Evolutionary conservation across 345 rosid genomes (phyloP).

Genomic region (Eucalyptus fibrosa): DNA sequence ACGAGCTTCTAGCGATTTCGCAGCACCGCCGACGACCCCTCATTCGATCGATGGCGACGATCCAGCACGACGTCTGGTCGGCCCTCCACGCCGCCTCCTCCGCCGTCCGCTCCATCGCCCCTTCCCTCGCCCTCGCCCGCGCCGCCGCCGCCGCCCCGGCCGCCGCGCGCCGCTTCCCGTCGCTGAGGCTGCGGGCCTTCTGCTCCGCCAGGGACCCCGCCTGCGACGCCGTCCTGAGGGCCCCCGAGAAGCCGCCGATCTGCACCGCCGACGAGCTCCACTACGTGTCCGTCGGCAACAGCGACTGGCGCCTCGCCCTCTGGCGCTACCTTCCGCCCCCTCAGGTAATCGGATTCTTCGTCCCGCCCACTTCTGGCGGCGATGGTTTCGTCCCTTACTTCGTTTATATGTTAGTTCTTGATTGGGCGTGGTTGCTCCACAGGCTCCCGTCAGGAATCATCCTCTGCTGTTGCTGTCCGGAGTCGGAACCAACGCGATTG

Average conservation of each 20-base stretch:
- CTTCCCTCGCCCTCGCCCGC: not conserved
- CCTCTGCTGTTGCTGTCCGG: slow-evolving; percentile 88
- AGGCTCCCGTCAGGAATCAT: slow-evolving; percentile 78
- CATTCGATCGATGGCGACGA: not conserved
- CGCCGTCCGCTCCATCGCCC: slow-evolving; percentile 13
- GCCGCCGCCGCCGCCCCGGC: not conserved
- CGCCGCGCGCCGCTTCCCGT: not conserved
- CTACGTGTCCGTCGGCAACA: slow-evolving; percentile 51
- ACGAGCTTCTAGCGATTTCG: not conserved
- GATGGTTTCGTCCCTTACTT: not conserved
- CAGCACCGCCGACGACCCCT: not conserved
- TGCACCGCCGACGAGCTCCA: slow-evolving; percentile 96
- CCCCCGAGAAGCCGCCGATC: slow-evolving; percentile 44
- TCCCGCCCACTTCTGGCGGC: not conserved
- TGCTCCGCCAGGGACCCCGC: slow-evolving; percentile 5
- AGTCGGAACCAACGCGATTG: slow-evolving; percentile 92
- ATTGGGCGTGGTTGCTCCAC: not conserved
- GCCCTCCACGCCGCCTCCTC: slow-evolving; percentile 28
- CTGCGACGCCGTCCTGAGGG: not conserved
- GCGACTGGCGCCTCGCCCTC: slow-evolving; percentile 82
- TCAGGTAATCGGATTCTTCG: slow-evolving; percentile 2
- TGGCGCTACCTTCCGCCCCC: slow-evolving; percentile 71
- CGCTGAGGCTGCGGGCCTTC: slow-evolving; percentile 11
- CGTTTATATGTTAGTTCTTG: not conserved
- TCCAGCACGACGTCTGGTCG: slow-evolving; percentile 39